These are phyloP conservation scores for Neoboletus magnificus DNA, from an alignment of 768 basidiomycete genomes.

Conservation along the genomic window DNA sequence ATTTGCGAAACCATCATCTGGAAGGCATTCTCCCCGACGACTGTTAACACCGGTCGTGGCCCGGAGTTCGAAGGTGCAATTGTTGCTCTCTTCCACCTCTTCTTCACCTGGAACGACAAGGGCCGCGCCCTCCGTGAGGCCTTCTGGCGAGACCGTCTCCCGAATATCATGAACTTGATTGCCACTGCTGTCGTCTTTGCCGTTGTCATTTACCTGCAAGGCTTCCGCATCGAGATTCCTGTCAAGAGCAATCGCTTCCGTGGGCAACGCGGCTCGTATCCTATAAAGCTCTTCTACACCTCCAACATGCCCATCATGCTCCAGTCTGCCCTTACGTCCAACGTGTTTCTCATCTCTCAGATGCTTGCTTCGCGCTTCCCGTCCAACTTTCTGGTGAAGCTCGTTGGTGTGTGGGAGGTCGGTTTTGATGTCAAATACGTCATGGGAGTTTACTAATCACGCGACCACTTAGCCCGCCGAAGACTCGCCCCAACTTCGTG, in stretches of 20 bases:
- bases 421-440: conserved; percentile 16
- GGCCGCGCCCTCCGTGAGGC: conserved; percentile 95
- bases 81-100: conserved; percentile 92
- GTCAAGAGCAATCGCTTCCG: conserved; percentile 96
- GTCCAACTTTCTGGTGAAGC: conserved; percentile 79
- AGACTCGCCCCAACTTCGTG: conserved; percentile 88
- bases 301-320: conserved; percentile 99
- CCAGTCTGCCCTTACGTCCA: conserved; percentile 86
- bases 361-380: conserved; percentile 95
- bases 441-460: neutral
- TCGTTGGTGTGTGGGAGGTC: conserved; percentile 99
- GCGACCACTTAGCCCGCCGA: conserved; percentile 71
- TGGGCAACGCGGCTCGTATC: conserved; percentile 94
- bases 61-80: conserved; percentile 98
- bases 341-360: conserved; percentile 94
- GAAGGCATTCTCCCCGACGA: conserved; percentile 99
- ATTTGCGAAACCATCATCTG: conserved; percentile 99
- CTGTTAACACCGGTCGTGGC: conserved; percentile 96
- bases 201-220: conserved; percentile 96
- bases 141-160: conserved; percentile 95
- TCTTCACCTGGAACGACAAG: conserved; percentile 99
- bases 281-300: conserved; percentile 98
- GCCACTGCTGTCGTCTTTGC: conserved; percentile 91
- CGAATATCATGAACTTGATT: conserved; percentile 97
- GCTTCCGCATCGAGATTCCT: conserved; percentile 97